phyloP scores from a whole-genome alignment of 202 grass and related monocot genomes.

The Elaeis oleifera region DNA sequence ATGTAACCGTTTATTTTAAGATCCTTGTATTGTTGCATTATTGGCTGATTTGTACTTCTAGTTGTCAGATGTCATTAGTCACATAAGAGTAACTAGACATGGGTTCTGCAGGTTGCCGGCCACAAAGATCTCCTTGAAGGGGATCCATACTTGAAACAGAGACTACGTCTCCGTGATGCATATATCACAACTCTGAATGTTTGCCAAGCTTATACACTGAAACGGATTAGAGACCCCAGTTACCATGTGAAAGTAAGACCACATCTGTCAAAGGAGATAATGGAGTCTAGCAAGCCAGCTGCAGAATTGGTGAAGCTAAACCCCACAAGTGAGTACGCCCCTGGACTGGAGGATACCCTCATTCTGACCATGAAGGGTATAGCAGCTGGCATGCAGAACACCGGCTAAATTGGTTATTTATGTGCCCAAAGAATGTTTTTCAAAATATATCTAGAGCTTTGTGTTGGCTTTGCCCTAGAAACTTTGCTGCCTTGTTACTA shows the following conservation, averaged over 20 bases:
- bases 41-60: too few relatives aligned
- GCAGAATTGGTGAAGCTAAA: conserved; percentile 10
- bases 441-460: too few relatives aligned
- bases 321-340: conserved; percentile 7
- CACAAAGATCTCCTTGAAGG: conserved; percentile 94
- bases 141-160: conserved; percentile 87
- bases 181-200: conserved; percentile 93
- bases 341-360: conserved; percentile 9
- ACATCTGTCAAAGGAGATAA: conserved; percentile 69
- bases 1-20: too few relatives aligned
- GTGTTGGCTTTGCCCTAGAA: too few relatives aligned
- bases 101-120: conserved; percentile 47
- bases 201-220: conserved; percentile 88
- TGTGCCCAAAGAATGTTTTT: too few relatives aligned
- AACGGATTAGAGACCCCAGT: conserved; percentile 64
- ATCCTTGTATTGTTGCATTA: too few relatives aligned
- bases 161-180: conserved; percentile 63
- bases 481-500: too few relatives aligned
- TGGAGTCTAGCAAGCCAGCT: conserved; percentile 39
- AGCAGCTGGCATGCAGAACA: conserved; percentile 2
- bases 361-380: conserved; percentile 14
- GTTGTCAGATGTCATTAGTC: too few relatives aligned
- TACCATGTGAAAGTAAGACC: conserved; percentile 62
- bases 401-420: neutral
- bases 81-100: too few relatives aligned